Conservation (phyloP, 495 filamentous ascomycete species). For the Aspergillus sparsus region DNA sequence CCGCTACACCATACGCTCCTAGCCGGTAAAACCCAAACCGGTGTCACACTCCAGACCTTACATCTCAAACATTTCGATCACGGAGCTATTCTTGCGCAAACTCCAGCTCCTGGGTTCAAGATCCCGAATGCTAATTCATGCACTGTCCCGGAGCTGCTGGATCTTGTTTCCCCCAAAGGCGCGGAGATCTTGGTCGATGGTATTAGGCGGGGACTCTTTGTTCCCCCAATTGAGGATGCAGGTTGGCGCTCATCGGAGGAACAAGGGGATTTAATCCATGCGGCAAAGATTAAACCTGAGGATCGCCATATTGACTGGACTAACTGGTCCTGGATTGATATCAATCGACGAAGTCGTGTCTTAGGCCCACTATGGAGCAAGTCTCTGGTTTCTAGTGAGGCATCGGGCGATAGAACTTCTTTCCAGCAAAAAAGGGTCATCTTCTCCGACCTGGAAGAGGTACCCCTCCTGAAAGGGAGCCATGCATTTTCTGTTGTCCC, state of each 20-base stretch:
- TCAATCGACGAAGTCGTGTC: slow-evolving; percentile 51
- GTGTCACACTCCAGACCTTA: slow-evolving; percentile 83
- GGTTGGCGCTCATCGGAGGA: slow-evolving; percentile 35
- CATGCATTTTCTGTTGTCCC: slow-evolving; percentile 34
- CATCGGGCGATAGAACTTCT: slow-evolving; percentile 18
- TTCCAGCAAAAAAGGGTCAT: slow-evolving; percentile 44
- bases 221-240: slow-evolving; percentile 56
- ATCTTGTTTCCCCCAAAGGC: slow-evolving; percentile 48
- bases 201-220: slow-evolving; percentile 60
- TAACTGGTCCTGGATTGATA: slow-evolving; percentile 48
- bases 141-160: slow-evolving; percentile 44
- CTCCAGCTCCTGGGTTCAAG: slow-evolving; percentile 51
- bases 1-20: slow-evolving; percentile 81
- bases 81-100: slow-evolving; percentile 72
- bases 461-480: slow-evolving; percentile 31
- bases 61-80: slow-evolving; percentile 74
- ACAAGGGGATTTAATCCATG: slow-evolving; percentile 36
- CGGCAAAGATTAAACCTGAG: slow-evolving; percentile 54
- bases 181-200: slow-evolving; percentile 63
- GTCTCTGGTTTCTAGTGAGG: slow-evolving; percentile 30
- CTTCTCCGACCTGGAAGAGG: slow-evolving; percentile 42
- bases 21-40: slow-evolving; percentile 53
- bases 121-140: slow-evolving; percentile 47
- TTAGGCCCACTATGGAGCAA: slow-evolving; percentile 59
- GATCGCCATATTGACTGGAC: slow-evolving; percentile 57